phyloP scores from a whole-genome alignment of 768 basidiomycete genomes.

The Boletus huronensis region DNA sequence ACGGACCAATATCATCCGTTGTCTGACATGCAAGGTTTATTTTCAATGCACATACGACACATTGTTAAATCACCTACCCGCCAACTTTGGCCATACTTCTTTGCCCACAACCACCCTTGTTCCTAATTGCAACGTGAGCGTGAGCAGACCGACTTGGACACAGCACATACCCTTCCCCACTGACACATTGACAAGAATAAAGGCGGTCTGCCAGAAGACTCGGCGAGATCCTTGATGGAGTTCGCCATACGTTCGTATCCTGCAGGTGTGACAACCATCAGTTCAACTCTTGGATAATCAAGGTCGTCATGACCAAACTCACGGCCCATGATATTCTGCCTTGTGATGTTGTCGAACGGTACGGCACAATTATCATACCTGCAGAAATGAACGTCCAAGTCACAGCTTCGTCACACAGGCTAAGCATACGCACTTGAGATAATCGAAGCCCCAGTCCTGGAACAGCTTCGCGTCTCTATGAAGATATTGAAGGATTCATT shows the following conservation, averaged over 20 bases:
- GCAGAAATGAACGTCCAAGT: not conserved
- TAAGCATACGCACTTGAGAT: constrained; percentile 47
- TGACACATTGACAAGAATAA: constrained; percentile 61
- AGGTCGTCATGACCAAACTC: constrained; percentile 18
- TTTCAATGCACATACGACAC: not conserved
- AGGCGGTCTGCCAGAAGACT: constrained; percentile 48
- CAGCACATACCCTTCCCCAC: constrained; percentile 55
- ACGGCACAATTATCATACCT: constrained; percentile 66
- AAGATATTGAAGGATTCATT: not conserved
- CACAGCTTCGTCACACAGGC: not conserved
- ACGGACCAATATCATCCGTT: constrained; percentile 46
- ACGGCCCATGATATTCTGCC: constrained; percentile 56
- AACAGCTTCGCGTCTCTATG: constrained; percentile 55
- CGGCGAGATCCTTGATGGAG: constrained; percentile 50
- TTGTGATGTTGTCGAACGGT: constrained; percentile 54
- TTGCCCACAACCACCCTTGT: constrained; percentile 65
- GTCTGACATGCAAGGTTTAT: constrained; percentile 34
- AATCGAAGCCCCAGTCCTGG: constrained; percentile 64
- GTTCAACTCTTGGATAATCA: not conserved
- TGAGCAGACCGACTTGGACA: not conserved
- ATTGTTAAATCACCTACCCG: constrained; percentile 39
- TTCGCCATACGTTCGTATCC: constrained; percentile 60
- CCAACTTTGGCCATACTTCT: constrained; percentile 60
- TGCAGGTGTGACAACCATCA: constrained; percentile 25
- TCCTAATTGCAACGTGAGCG: constrained; percentile 35